Base-by-base conservation (phyloP, 2,329 filamentous ascomycete genomes). In the Cladosporium sp. region DNA sequence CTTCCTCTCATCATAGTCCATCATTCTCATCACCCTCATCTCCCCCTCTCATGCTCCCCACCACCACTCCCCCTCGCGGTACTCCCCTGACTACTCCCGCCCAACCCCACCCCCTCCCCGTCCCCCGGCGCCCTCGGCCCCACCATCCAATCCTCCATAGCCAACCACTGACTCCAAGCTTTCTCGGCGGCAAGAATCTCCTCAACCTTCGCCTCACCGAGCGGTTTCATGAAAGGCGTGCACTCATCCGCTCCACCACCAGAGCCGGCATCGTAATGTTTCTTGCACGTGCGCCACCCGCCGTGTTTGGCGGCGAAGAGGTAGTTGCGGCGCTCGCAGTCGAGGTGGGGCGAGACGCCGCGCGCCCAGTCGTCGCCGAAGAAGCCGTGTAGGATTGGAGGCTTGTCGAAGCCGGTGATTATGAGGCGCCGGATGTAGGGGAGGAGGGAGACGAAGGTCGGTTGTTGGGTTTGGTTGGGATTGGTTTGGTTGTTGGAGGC, bases 141-240 rank as follows among this genome's bases (percentile, higher is more conserved):
- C n/a, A 96, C 75, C 90, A 96, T 95, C 92, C 92, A 97, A 68
- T 96, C 92, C 69, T 96, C 89, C 89, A 96, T 95, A 11, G 89
- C 89, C 27, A 96, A 73, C 92, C 92, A 97, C 62, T 92, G 85
- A 65, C 89, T 95, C 93, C 93, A 99, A 53, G 79, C 84, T 55
- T 80, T 79, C 71, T 97, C 92, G 0, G 91, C 91, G 12, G 75
- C 80, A 55, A 88, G 80, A 55, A 97, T 88, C 72, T 97, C 93
- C 18, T 82, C 80, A 62, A 92, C 83, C 7, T 82, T 80, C 49
- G 84, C 81, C 61, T 87, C 84, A 34, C 60, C 58, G n/a, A 96
- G 73, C 4, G 92, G 90, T 58, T 84, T 84, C 60, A 97, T 73
- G 66, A 95, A 97, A 1, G 93, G 93, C 1, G 96, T 82, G 2